Evolutionary conservation across 768 basidiomycete species (phyloP), one percentile per base, ranked within the genome.

Genomic region (Inosperma sp.): DNA sequence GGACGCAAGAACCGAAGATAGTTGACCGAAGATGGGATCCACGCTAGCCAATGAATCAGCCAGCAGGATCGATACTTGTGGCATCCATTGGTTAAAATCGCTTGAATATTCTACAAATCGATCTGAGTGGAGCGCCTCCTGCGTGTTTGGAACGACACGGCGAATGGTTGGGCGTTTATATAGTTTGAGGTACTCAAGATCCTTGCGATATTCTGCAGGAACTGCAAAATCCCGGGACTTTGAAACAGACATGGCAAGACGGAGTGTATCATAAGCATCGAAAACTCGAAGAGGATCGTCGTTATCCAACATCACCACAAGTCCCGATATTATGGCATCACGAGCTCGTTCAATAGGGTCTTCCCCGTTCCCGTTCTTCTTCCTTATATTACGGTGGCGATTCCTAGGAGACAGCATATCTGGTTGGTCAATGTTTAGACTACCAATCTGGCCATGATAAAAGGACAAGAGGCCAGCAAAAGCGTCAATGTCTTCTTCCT

Each of bases 1-100:
- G 2, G 71, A 67, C 34, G 70, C 63, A 17, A 94, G 64, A 21
- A 93, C 77, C 1, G 78, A 67, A 1, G 69, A 66, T 1, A 96
- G 70, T 43, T 86, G 84, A 7, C 77, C 79, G 59, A 84, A 96
- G 65, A 93, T 88, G 0, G 69, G 56, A 58, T 82, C 81, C 17
- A 62, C 62, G 6, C 58, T 57, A 13, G 81, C 73, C n/a, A 92
- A 69, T 16, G 79, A 64, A 41, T 84, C 79, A 49, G 76, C 75
- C 25, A 93, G 63, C 14, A 86, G 65, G 0, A 69, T 72, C 1
- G 86, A 73, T 13, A 90, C 56, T 10, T 69, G 65, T 3, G 75
- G 70, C 16, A 91, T 76, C 91, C 91, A 94, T 25, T 51, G 58
- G 21, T 72, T 41, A 60, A 86, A 90, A 47, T 82, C 72, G 5